Base-by-base conservation (phyloP, 495 filamentous ascomycete species). In the Mytilinidion resinicola region DNA sequence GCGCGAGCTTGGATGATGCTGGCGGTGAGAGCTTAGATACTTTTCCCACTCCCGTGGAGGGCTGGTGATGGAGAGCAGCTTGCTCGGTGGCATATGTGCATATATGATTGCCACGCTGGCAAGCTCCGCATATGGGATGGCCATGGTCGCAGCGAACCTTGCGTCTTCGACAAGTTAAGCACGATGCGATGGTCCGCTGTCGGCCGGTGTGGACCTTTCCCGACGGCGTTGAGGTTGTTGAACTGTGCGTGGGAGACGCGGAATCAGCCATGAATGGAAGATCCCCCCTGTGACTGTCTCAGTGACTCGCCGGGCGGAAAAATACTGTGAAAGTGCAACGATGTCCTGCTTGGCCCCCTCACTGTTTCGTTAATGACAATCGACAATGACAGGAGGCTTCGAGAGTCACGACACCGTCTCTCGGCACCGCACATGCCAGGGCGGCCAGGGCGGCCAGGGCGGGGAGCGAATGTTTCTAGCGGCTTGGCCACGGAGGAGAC, bases 81-180 rank as follows among this genome's bases (percentile, higher is more conserved):
- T 66, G 63, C 30, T 66, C 63, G 14, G 56, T 67, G 1, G 61
- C 65, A 60, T 67, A 67, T 14, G 51, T 59, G 38, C 65, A 67
- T 4, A 55, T 43, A 52, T 67, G 65, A 21, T 59, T 67, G 11
- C 65, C 65, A 30, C 65, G 61, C 17, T 51, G 53, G 57, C 65
- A 67, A 14, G 65, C 61, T 25, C 61, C 58, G 39, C 65, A 67
- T 0, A 59, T 46, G 14, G 65, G 65, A 47, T 67, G 61, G 39
- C 39, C 61, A 44, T 67, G 65, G 44, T 64, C 61, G 38, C 65
- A 67, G 15, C 56, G 43, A 37, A 67, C 65, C 51, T 67, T 67
- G 34, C 65, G 35, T 14, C 65, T 48, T 3, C 65, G 48, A 34
- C 65, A 67, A 5, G 61, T 67, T 15, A 67, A 39, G 38, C 65